A percentile compares a stretch with the other conserved stretches of the same genome.
Evolutionary conservation across 306 rosid species (phyloP).

Genomic region (Chamaecrista fasciculata): DNA sequence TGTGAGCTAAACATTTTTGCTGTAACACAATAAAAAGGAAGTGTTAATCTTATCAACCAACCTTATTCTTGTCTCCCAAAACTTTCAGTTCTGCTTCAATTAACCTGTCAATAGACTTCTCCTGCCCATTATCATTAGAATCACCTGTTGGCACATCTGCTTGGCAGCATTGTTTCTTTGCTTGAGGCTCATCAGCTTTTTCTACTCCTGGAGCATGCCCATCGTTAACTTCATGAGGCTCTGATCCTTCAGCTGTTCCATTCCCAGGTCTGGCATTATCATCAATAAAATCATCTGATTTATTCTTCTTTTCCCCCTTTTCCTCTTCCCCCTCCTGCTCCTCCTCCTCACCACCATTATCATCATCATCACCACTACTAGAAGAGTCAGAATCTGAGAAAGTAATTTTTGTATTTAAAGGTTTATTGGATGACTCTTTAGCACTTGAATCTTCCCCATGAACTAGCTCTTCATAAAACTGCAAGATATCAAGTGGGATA

Average conservation of each 20-base stretch:
- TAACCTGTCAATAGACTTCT: conserved; percentile 72
- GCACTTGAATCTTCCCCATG: conserved; percentile 46
- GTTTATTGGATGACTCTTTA: conserved; percentile 41
- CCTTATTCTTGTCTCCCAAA: conserved; percentile 84
- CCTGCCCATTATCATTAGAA: conserved; percentile 44
- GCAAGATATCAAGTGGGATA: conserved; percentile 29
- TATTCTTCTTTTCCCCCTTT: conserved; percentile 42
- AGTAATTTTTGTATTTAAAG: conserved; percentile 69
- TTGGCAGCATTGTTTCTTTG: conserved; percentile 58
- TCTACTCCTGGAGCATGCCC: conserved; percentile 27
- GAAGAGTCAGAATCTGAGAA: conserved; percentile 77
- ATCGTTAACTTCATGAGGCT: conserved; percentile 42
- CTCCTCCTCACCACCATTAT: conserved; percentile 24
- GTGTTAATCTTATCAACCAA: conserved; percentile 30
- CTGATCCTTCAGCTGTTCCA: conserved; percentile 34
- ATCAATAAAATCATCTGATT: conserved; percentile 32
- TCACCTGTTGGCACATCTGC: conserved; percentile 37
- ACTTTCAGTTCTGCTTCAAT: conserved; percentile 80
- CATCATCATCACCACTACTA: conserved; percentile 34
- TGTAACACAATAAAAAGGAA: background rate
- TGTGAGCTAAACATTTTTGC: background rate
- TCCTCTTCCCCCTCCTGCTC: conserved; percentile 31
- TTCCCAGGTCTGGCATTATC: conserved; percentile 28
- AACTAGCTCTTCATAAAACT: conserved; percentile 80
- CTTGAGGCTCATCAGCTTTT: conserved; percentile 52